These are phyloP conservation scores for Astraeus odoratus DNA, from an alignment of 768 basidiomycete species.

Conservation along the genomic window DNA sequence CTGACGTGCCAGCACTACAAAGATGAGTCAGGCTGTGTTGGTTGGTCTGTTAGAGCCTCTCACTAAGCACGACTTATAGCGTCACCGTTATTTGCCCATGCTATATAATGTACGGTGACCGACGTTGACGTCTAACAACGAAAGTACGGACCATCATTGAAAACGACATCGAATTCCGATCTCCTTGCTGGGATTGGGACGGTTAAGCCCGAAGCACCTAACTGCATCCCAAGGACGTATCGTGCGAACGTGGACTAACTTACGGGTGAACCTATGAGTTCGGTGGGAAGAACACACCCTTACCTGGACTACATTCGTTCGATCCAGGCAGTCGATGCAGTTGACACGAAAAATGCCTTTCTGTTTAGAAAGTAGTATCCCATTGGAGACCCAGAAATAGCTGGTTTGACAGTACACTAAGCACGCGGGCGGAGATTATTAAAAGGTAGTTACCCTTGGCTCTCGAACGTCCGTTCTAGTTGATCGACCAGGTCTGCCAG, in stretches of 20 bases:
- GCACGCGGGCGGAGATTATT: neutral
- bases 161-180: constrained; percentile 61
- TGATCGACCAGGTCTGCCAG: constrained; percentile 67
- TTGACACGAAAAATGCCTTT: constrained; percentile 85
- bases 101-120: constrained; percentile 28
- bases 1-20: constrained; percentile 88
- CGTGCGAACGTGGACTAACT: constrained; percentile 85
- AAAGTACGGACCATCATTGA: constrained; percentile 60
- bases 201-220: constrained; percentile 65
- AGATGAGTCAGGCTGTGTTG: constrained; percentile 10
- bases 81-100: constrained; percentile 99
- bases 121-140: neutral
- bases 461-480: constrained; percentile 70
- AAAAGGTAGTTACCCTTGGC: constrained; percentile 56
- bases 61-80: constrained; percentile 86
- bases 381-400: constrained; percentile 77
- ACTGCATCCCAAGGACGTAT: constrained; percentile 67
- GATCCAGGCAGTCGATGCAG: constrained; percentile 92
- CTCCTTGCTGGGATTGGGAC: constrained; percentile 46
- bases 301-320: constrained; percentile 92
- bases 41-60: constrained; percentile 15
- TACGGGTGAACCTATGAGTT: constrained; percentile 8
- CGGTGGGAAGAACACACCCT: constrained; percentile 8
- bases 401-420: constrained; percentile 29
- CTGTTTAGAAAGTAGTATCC: constrained; percentile 68